phyloP scores from a whole-genome alignment of 371 early-diverging fungal genomes.

The Syncephalastrum sp. region DNA sequence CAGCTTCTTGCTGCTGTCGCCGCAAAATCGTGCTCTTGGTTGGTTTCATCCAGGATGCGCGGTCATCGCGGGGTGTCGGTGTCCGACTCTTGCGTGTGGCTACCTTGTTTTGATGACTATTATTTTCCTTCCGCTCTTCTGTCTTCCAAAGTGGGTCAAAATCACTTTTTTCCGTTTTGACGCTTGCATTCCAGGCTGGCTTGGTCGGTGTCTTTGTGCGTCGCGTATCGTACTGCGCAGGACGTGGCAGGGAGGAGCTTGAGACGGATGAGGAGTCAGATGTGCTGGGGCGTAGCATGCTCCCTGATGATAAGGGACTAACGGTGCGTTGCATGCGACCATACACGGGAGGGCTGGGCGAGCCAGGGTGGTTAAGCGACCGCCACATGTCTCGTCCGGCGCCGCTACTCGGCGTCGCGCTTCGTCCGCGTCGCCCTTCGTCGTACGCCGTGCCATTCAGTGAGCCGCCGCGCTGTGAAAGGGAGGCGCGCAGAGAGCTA shows the following conservation, averaged over 20 bases:
- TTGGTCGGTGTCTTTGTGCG: slow-evolving; percentile 11
- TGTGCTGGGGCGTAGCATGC: slow-evolving; percentile 18
- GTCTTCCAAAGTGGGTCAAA: slow-evolving; percentile 12
- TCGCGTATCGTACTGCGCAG: background rate
- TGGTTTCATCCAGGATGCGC: slow-evolving; percentile 28
- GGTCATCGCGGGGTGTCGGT: slow-evolving; percentile 5
- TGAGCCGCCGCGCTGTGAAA: slow-evolving; percentile 15
- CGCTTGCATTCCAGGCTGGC: slow-evolving; percentile 3
- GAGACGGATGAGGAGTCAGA: slow-evolving; percentile 18
- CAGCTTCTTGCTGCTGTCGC: slow-evolving; percentile 10
- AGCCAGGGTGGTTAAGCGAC: slow-evolving; percentile 2
- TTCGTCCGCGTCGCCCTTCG: slow-evolving; percentile 15
- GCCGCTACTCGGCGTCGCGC: slow-evolving; percentile 25
- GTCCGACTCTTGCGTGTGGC: slow-evolving; percentile 9
- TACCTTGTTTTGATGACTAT: background rate
- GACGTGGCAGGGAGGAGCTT: slow-evolving; percentile 5
- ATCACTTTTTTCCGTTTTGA: slow-evolving; percentile 2
- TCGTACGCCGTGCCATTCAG: slow-evolving; percentile 7
- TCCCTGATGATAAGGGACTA: slow-evolving; percentile 18
- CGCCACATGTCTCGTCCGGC: slow-evolving; percentile 8
- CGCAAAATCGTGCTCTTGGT: slow-evolving; percentile 29
- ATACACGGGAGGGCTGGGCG: slow-evolving; percentile 8
- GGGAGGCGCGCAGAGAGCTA: slow-evolving; percentile 9
- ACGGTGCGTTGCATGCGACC: slow-evolving; percentile 14
- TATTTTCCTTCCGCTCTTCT: slow-evolving; percentile 1